Conservation (phyloP, 176 grass and related monocot species). For the Aegilops longissima region DNA sequence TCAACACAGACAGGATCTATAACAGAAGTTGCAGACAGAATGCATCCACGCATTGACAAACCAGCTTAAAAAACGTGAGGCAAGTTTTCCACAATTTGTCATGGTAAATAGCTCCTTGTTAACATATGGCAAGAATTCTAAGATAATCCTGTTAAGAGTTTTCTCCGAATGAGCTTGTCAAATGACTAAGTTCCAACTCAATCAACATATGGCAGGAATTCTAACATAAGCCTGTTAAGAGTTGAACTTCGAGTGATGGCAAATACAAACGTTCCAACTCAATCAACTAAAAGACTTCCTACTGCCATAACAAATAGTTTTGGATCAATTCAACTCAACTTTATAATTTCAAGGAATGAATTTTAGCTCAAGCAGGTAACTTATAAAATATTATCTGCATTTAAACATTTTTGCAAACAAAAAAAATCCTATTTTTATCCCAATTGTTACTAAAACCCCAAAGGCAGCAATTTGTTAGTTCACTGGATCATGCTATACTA, state of each 20-base stretch:
- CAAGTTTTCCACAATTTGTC: neutral
- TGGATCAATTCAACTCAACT: neutral
- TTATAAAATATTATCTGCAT: neutral
- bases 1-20: neutral
- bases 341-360: neutral
- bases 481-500: neutral
- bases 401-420: neutral
- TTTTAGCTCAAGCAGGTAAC: neutral
- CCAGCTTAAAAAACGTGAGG: neutral
- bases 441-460: neutral
- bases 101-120: neutral
- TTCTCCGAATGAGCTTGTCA: neutral
- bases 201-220: constrained; percentile 1
- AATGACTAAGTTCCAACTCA: neutral
- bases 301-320: neutral
- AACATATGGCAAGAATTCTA: neutral
- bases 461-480: neutral
- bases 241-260: neutral
- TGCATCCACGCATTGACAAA: neutral
- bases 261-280: neutral
- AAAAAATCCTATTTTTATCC: neutral
- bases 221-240: neutral
- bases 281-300: neutral
- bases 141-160: neutral
- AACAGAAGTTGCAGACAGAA: neutral